These are phyloP conservation scores for Citrus maxima DNA, from an alignment of 345 rosid genomes.

Conservation along the genomic window DNA sequence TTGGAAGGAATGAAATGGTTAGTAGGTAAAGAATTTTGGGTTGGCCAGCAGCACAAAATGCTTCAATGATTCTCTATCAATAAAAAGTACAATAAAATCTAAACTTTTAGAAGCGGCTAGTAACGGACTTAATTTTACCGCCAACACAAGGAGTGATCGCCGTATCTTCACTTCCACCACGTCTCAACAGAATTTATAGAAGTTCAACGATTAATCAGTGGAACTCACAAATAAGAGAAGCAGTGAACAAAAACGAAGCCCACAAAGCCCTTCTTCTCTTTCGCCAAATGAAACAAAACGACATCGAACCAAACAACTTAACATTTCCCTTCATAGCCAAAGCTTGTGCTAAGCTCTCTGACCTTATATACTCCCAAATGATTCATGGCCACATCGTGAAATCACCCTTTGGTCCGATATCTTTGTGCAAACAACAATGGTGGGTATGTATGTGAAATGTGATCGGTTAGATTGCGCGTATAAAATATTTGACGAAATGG, in stretches of 20 bases:
- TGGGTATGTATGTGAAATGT: slow-evolving; percentile 47
- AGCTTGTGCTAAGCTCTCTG: slow-evolving; percentile 52
- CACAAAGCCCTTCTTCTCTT: slow-evolving; percentile 38
- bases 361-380: slow-evolving; percentile 20
- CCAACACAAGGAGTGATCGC: slow-evolving; percentile 18
- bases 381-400: slow-evolving; percentile 48
- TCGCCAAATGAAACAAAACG: slow-evolving; percentile 44
- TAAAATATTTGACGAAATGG: slow-evolving; percentile 51
- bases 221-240: slow-evolving; percentile 48
- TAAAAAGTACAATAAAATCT: neutral
- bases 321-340: slow-evolving; percentile 62
- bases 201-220: slow-evolving; percentile 26
- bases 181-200: slow-evolving; percentile 15
- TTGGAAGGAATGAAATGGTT: no score
- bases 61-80: no score
- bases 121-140: neutral
- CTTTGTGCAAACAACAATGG: slow-evolving; percentile 46
- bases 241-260: slow-evolving; percentile 31
- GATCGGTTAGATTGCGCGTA: slow-evolving; percentile 27
- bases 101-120: neutral
- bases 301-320: slow-evolving; percentile 43
- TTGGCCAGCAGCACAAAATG: no score
- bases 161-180: slow-evolving; percentile 18
- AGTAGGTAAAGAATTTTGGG: no score
- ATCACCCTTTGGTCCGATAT: slow-evolving; percentile 38